Percentiles rank a stretch among this genome's conserved stretches.
These are phyloP conservation scores for Polytolypa hystricis DNA, from an alignment of 2,329 filamentous ascomycete genomes.

Conservation along the genomic window DNA sequence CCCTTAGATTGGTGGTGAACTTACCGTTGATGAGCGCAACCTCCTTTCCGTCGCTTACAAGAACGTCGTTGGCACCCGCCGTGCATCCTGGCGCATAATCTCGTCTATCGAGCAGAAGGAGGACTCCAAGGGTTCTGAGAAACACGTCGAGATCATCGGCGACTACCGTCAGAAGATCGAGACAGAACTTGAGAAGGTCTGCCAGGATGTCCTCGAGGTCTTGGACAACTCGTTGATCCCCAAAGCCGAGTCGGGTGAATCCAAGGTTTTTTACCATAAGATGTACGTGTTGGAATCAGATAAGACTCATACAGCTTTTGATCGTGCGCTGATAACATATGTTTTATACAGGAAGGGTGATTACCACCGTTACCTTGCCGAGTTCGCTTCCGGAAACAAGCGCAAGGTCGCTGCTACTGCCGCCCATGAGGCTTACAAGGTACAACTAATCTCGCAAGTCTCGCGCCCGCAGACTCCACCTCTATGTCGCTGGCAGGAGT, in stretches of 20 bases:
- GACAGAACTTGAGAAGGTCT: slow-evolving; percentile 92
- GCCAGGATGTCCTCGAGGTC: slow-evolving; percentile 93
- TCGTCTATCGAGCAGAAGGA: slow-evolving; percentile 99
- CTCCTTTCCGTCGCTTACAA: slow-evolving; percentile 98
- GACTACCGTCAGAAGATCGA: slow-evolving; percentile 99
- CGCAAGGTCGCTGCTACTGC: slow-evolving; percentile 78
- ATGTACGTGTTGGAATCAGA: slow-evolving; percentile 65
- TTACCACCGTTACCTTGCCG: slow-evolving; percentile 90
- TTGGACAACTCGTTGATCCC: slow-evolving; percentile 88
- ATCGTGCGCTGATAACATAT: slow-evolving; percentile 7
- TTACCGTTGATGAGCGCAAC: slow-evolving; percentile 66
- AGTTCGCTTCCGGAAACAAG: slow-evolving; percentile 88
- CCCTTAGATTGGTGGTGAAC: slow-evolving; percentile 51
- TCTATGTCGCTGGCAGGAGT: slow-evolving; percentile 1
- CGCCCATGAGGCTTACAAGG: slow-evolving; percentile 96
- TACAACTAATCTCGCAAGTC: slow-evolving; percentile 29
- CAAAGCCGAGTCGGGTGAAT: slow-evolving; percentile 92
- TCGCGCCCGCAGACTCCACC: not conserved
- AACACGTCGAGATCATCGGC: slow-evolving; percentile 87
- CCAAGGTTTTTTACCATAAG: slow-evolving; percentile 99
- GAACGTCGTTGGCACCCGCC: slow-evolving; percentile 96
- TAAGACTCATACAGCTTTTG: no score
- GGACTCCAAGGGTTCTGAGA: slow-evolving; percentile 94
- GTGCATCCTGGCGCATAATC: slow-evolving; percentile 98
- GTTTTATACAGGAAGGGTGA: slow-evolving; percentile 69